phyloP scores from a whole-genome alignment of 805 yeast genomes.

The Kodamaea sagamina region DNA sequence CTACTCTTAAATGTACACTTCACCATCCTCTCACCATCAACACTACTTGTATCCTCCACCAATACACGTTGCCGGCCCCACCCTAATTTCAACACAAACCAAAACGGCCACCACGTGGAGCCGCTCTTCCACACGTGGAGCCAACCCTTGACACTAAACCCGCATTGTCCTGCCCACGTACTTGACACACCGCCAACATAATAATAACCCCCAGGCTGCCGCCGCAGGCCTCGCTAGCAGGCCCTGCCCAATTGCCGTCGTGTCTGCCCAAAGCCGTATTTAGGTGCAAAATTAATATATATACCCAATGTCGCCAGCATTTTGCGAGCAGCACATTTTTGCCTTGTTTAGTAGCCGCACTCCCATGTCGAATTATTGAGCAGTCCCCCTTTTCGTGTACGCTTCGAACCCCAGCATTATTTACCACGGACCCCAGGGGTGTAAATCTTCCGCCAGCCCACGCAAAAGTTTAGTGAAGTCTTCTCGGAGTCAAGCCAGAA shows the following conservation, averaged over 20 bases:
- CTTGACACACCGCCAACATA: no score
- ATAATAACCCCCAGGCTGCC: no score
- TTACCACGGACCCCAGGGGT: constrained; percentile 1
- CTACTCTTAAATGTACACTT: no score
- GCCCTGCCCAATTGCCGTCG: no score
- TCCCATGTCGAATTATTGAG: not conserved
- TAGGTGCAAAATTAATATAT: no score
- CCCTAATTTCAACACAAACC: not conserved
- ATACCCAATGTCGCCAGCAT: no score
- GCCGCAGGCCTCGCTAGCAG: no score
- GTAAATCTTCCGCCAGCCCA: not conserved
- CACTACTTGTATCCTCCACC: no score
- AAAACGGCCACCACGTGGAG: constrained; percentile 4
- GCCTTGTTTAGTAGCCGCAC: no score
- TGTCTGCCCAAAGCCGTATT: no score
- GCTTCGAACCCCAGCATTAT: not conserved
- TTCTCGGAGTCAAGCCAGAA: not conserved
- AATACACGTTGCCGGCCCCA: constrained; percentile 3
- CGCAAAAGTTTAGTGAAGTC: constrained; percentile 1
- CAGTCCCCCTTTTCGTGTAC: not conserved
- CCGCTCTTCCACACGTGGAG: constrained; percentile 3
- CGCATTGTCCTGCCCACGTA: not conserved
- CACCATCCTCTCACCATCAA: no score
- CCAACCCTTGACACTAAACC: not conserved
- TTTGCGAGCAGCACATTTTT: no score